Conservation (phyloP, 2,329 filamentous ascomycete species). For the Decorospora gaudefroyi region DNA sequence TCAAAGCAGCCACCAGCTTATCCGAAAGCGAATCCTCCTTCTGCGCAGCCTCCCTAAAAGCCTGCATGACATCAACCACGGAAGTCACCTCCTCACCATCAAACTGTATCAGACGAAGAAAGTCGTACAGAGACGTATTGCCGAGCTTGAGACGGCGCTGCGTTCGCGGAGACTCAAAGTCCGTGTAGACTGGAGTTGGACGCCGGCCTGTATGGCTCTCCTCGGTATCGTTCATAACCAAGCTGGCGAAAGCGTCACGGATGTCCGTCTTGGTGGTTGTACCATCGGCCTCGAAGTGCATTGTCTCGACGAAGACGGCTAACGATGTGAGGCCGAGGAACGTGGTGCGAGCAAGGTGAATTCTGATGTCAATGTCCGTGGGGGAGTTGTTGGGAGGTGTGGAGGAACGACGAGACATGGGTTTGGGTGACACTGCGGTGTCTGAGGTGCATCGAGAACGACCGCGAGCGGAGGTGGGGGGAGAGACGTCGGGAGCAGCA, state of each 20-base stretch:
- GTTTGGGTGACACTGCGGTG: not conserved
- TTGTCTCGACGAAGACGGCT: not conserved
- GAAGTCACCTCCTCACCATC: not conserved
- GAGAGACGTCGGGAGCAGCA: not conserved
- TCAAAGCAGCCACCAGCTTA: not conserved
- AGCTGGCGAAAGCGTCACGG: constrained; percentile 3
- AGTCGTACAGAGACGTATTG: not conserved
- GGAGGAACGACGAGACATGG: not conserved
- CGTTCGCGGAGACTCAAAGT: too few relatives aligned
- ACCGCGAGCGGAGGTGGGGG: not conserved
- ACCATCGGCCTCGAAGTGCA: constrained; percentile 5
- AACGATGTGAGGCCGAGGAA: constrained; percentile 5
- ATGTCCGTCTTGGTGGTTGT: constrained; percentile 4
- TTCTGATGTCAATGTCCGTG: too few relatives aligned
- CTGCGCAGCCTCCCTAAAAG: not conserved
- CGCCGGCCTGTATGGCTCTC: too few relatives aligned
- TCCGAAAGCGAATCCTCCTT: not conserved
- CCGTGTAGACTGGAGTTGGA: too few relatives aligned
- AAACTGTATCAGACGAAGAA: not conserved
- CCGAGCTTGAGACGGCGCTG: constrained; percentile 3
- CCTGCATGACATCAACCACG: not conserved
- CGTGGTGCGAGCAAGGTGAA: constrained; percentile 2
- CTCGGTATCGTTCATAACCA: not conserved
- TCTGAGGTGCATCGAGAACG: not conserved
- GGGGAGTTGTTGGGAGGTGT: not conserved